Evolutionary conservation across 2,329 filamentous ascomycete genomes (phyloP).

Genomic region (Clarireedia paspali): DNA sequence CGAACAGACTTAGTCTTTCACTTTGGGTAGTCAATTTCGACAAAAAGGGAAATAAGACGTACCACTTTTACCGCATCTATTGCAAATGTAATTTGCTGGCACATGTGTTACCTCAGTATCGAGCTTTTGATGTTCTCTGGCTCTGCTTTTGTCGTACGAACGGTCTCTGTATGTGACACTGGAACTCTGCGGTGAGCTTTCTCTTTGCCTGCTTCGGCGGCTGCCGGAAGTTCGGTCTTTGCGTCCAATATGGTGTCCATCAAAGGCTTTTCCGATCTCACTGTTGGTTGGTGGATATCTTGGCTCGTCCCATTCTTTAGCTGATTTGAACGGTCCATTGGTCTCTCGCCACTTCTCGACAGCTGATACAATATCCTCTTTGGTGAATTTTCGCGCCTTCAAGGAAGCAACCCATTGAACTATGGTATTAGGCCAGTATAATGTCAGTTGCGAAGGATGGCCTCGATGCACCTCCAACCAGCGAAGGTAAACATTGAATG

Average conservation of each 20-base stretch:
- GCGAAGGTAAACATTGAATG: constrained; percentile 18
- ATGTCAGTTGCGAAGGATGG: constrained; percentile 8
- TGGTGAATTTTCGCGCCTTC: constrained; percentile 10
- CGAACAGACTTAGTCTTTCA: too few relatives aligned
- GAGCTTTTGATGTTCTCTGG: background rate
- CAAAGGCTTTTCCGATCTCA: constrained; percentile 14
- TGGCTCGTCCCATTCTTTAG: background rate
- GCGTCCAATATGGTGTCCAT: background rate
- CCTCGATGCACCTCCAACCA: constrained; percentile 24
- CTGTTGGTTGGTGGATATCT: constrained; percentile 5
- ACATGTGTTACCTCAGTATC: background rate
- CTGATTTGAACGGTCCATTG: constrained; percentile 4
- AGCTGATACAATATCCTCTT: constrained; percentile 12
- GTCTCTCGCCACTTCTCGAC: constrained; percentile 17
- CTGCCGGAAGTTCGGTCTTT: background rate
- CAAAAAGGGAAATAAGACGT: background rate
- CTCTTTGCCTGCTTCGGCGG: background rate
- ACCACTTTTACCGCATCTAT: constrained; percentile 22
- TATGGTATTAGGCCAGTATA: constrained; percentile 20
- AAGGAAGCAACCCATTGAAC: constrained; percentile 22
- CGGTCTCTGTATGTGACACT: background rate
- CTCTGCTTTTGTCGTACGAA: background rate
- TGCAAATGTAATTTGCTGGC: constrained; percentile 21
- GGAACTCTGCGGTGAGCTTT: background rate
- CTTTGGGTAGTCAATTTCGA: too few relatives aligned